These are phyloP conservation scores for Myriosclerotinia duriaeana DNA, from an alignment of 2,329 filamentous ascomycete species.

Conservation along the genomic window DNA sequence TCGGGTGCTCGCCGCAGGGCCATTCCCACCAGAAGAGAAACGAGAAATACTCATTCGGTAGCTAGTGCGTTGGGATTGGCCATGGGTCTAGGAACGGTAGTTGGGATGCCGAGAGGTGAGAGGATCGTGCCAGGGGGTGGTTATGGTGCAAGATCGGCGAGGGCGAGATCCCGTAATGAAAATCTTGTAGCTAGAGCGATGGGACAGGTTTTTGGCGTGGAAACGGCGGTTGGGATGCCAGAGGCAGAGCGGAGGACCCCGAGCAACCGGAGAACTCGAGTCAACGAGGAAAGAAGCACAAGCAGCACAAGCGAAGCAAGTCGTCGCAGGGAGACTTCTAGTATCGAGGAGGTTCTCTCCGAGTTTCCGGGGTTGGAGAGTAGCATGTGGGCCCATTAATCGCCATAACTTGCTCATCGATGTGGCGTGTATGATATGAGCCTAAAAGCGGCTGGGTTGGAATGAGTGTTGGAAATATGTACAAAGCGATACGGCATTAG, in stretches of 20 bases:
- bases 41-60: neutral
- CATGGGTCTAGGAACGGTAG: neutral
- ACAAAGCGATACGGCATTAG: neutral
- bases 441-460: neutral
- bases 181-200: neutral
- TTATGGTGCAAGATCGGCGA: neutral
- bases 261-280: neutral
- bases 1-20: no score
- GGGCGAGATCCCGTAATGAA: neutral
- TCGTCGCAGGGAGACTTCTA: neutral
- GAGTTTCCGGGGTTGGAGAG: neutral
- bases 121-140: neutral
- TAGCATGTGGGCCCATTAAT: conserved; percentile 9
- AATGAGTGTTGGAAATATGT: neutral
- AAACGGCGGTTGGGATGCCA: neutral
- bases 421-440: neutral
- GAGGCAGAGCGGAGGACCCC: neutral
- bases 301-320: no score
- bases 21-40: no score
- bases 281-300: no score
- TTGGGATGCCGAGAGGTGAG: conserved; percentile 3
- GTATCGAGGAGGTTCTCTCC: neutral
- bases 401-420: neutral
- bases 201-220: neutral
- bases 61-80: neutral